Evolutionary conservation across 1,139 yeast species (phyloP).

Genomic region (Candida albicans): DNA sequence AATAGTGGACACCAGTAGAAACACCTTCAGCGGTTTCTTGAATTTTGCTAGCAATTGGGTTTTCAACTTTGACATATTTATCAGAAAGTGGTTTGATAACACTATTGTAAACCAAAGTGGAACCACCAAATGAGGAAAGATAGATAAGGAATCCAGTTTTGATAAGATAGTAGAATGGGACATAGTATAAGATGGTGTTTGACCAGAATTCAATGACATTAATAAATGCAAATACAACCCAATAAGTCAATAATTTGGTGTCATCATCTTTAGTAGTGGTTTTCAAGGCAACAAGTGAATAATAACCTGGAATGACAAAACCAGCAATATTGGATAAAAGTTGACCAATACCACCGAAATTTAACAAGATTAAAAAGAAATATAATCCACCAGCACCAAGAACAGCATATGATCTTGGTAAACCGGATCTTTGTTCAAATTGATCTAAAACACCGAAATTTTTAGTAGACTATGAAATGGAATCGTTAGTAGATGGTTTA

Average conservation of each 20-base stretch:
- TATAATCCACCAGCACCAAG: constrained; percentile 64
- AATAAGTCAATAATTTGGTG: constrained; percentile 84
- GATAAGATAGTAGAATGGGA: constrained; percentile 94
- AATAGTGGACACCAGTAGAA: constrained; percentile 23
- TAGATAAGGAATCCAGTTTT: constrained; percentile 87
- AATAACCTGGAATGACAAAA: constrained; percentile 86
- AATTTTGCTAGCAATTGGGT: constrained; percentile 31
- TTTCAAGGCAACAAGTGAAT: constrained; percentile 80
- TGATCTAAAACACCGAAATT: constrained; percentile 39
- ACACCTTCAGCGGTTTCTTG: constrained; percentile 53
- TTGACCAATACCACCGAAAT: constrained; percentile 93
- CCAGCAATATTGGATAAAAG: constrained; percentile 91
- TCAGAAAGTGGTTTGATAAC: constrained; percentile 74
- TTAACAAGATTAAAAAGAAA: constrained; percentile 76
- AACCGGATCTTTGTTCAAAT: constrained; percentile 64
- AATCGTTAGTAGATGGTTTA: not conserved
- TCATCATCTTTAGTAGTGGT: constrained; percentile 70
- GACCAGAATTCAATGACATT: constrained; percentile 96
- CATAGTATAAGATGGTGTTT: constrained; percentile 84
- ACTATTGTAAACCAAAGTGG: constrained; percentile 62
- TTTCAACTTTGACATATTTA: constrained; percentile 44
- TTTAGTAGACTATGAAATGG: constrained; percentile 31
- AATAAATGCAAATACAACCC: constrained; percentile 95
- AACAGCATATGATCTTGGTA: constrained; percentile 88
- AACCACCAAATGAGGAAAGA: constrained; percentile 88